phyloP scores from a whole-genome alignment of 2,329 filamentous ascomycete genomes.

The Periconia sp. region DNA sequence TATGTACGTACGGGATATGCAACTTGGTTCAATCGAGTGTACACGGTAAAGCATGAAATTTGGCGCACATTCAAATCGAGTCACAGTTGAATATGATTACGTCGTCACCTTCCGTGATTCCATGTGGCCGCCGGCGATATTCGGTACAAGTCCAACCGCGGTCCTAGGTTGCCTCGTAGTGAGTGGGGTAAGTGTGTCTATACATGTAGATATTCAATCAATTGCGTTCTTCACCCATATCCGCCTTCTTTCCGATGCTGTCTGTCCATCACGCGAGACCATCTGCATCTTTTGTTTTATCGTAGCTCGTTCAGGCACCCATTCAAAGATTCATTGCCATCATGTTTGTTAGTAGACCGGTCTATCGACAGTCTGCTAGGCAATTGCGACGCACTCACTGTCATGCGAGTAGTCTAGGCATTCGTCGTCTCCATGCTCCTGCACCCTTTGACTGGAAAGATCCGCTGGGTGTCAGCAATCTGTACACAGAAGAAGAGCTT shows the following conservation, averaged over 20 bases:
- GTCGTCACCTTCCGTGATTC: constrained; percentile 1
- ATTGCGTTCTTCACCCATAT: neutral
- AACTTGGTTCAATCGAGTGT: no score
- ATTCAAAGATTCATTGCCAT: neutral
- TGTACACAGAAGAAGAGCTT: constrained; percentile 87
- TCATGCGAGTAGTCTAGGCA: constrained; percentile 32
- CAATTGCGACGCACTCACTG: constrained; percentile 37
- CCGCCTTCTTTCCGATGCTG: neutral
- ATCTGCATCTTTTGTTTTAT: no score
- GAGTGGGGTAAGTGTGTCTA: neutral
- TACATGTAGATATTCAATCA: neutral
- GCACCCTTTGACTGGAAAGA: constrained; percentile 85
- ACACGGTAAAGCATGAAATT: no score
- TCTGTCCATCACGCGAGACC: neutral
- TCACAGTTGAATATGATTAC: no score
- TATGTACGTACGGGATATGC: no score
- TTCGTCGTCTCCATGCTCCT: constrained; percentile 47
- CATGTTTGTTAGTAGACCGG: constrained; percentile 48
- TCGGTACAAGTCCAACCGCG: neutral
- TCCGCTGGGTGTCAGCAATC: constrained; percentile 71
- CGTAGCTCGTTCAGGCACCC: no score
- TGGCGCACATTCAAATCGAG: no score
- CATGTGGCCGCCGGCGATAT: neutral
- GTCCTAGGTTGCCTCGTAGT: neutral
- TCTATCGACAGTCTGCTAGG: constrained; percentile 43